These are phyloP conservation scores for Aspergillus cristatus DNA, from an alignment of 495 filamentous ascomycete species.

Conservation along the genomic window DNA sequence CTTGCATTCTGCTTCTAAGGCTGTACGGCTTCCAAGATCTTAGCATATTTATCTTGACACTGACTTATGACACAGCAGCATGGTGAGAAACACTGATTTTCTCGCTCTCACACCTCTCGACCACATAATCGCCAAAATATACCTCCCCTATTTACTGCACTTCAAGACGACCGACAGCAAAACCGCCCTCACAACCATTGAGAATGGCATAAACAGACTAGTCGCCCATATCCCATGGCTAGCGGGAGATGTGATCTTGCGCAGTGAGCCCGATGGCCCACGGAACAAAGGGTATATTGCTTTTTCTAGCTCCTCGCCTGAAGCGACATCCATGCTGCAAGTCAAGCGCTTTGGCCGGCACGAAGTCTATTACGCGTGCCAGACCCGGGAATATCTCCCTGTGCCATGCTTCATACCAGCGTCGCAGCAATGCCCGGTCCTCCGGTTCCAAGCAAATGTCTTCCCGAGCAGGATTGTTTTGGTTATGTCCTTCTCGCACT, in stretches of 20 bases:
- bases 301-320: background rate
- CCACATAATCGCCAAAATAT: constrained; percentile 2
- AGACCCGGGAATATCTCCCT: constrained; percentile 1
- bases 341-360: constrained; percentile 2
- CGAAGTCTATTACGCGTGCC: background rate
- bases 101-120: constrained; percentile 2
- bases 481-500: constrained; percentile 3
- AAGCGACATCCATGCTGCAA: background rate
- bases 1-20: no score
- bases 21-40: no score
- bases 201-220: constrained; percentile 1
- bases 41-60: no score
- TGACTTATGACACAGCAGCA: background rate
- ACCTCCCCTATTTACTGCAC: constrained; percentile 1
- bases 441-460: constrained; percentile 8
- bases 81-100: background rate
- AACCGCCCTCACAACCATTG: background rate
- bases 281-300: background rate
- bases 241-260: constrained; percentile 1
- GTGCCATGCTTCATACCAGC: constrained; percentile 2
- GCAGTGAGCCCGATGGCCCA: background rate
- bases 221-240: constrained; percentile 2
- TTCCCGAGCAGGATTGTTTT: constrained; percentile 1
- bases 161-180: background rate
- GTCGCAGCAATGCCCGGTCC: constrained; percentile 3